Evolutionary conservation across 2,329 filamentous ascomycete genomes (phyloP).

Genomic region (Stachybotrys elegans): DNA sequence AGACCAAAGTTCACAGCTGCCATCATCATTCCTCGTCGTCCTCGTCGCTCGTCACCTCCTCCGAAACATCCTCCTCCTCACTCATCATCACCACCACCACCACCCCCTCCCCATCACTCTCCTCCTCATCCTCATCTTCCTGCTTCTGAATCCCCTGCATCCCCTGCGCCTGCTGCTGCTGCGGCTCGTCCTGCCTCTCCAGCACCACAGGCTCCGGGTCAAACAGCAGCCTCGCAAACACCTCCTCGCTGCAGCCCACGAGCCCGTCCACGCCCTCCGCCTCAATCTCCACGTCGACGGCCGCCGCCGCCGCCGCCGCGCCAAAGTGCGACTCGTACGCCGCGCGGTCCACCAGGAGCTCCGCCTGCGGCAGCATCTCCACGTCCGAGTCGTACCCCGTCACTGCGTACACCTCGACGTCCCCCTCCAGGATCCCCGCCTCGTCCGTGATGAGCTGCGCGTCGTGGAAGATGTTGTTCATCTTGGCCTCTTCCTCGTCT

Average conservation of each 20-base stretch:
- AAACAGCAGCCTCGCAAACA: conserved; percentile 6
- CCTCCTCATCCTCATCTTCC: conserved; percentile 1
- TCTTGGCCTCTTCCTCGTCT: neutral
- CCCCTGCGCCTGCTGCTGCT: neutral
- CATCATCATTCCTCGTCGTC: neutral
- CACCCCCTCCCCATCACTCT: neutral
- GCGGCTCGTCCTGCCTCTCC: neutral
- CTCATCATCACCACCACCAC: too few relatives aligned
- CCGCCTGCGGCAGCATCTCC: conserved; percentile 20
- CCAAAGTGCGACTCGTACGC: conserved; percentile 18
- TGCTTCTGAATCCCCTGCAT: conserved; percentile 5
- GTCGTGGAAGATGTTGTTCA: conserved; percentile 20
- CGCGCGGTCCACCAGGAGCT: conserved; percentile 22
- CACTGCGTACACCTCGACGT: conserved; percentile 25
- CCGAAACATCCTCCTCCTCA: neutral
- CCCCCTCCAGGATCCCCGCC: conserved; percentile 9
- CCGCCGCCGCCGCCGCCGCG: conserved; percentile 9
- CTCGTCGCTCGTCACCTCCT: neutral
- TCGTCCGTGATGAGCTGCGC: conserved; percentile 14
- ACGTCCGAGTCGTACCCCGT: conserved; percentile 16
- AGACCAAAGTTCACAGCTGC: too few relatives aligned
- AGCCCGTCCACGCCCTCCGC: conserved; percentile 19
- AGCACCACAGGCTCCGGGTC: neutral
- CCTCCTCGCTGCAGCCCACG: conserved; percentile 12
- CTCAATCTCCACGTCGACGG: conserved; percentile 21